A percentile compares a stretch with the other conserved stretches of the same genome.
Conservation (phyloP, 495 filamentous ascomycete species). For the Halenospora varia region DNA sequence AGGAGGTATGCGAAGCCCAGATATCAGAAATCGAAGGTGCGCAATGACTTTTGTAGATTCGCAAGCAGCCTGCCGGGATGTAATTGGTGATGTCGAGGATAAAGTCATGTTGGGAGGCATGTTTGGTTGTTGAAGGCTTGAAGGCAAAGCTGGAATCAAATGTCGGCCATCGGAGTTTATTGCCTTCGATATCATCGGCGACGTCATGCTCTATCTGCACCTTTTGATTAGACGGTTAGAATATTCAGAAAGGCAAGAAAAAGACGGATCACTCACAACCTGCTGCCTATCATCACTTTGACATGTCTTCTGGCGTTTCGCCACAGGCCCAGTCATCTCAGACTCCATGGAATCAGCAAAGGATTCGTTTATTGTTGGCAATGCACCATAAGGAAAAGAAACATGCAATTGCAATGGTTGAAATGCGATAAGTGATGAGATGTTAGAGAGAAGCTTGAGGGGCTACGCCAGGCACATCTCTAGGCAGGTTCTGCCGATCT, state of each 20-base stretch:
- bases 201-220: not conserved
- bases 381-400: too few species aligned
- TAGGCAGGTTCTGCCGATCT: too few species aligned
- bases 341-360: too few species aligned
- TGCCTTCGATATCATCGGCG: not conserved
- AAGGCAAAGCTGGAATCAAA: slow-evolving; percentile 6
- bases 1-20: slow-evolving; percentile 15
- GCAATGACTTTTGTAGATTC: slow-evolving; percentile 3
- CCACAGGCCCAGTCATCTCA: too few species aligned
- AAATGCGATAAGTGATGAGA: too few species aligned
- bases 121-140: not conserved
- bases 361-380: too few species aligned
- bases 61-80: slow-evolving; percentile 22
- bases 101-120: slow-evolving; percentile 7
- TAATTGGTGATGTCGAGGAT: slow-evolving; percentile 21
- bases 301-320: too few species aligned
- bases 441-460: too few species aligned
- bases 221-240: not conserved
- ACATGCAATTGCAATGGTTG: too few species aligned
- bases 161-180: not conserved
- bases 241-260: not conserved
- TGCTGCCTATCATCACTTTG: too few species aligned
- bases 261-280: not conserved
- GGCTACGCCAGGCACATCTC: too few species aligned
- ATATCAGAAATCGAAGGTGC: slow-evolving; percentile 1